Evolutionary conservation across 768 basidiomycete species (phyloP).

Genomic region (Amanita pallidorosea): DNA sequence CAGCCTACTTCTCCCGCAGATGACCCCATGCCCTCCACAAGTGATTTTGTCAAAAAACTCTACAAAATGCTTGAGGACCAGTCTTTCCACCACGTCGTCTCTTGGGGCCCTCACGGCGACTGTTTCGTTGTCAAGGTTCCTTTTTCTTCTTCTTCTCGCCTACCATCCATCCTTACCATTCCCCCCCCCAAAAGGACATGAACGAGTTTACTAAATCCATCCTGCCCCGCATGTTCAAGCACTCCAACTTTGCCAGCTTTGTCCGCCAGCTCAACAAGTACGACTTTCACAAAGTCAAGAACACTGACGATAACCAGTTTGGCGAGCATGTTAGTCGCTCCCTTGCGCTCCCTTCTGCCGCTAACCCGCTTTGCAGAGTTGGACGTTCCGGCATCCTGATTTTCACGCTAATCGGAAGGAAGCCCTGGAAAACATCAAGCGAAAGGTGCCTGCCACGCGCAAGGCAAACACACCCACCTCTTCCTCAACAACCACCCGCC

Average conservation of each 20-base stretch:
- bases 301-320: slow-evolving; percentile 69
- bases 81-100: slow-evolving; percentile 59
- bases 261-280: slow-evolving; percentile 94
- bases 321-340: slow-evolving; percentile 41
- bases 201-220: slow-evolving; percentile 91
- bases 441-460: slow-evolving; percentile 45
- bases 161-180: neutral
- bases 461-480: slow-evolving; percentile 16
- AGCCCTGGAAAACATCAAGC: slow-evolving; percentile 48
- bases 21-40: slow-evolving; percentile 77
- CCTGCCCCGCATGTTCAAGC: slow-evolving; percentile 89
- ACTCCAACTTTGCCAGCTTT: slow-evolving; percentile 89
- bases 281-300: slow-evolving; percentile 95
- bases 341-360: neutral
- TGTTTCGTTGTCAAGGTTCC: slow-evolving; percentile 78
- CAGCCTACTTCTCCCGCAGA: slow-evolving; percentile 23
- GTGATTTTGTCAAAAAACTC: slow-evolving; percentile 90
- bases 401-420: slow-evolving; percentile 45
- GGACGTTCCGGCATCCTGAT: slow-evolving; percentile 52
- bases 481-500: slow-evolving; percentile 11
- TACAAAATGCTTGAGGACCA: slow-evolving; percentile 92
- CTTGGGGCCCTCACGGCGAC: slow-evolving; percentile 77
- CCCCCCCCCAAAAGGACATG: slow-evolving; percentile 45
- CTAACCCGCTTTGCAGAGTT: slow-evolving; percentile 22
- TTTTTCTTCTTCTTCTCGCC: neutral